Evolutionary conservation across 345 rosid species (phyloP).

Genomic region (Linum usitatissimum): DNA sequence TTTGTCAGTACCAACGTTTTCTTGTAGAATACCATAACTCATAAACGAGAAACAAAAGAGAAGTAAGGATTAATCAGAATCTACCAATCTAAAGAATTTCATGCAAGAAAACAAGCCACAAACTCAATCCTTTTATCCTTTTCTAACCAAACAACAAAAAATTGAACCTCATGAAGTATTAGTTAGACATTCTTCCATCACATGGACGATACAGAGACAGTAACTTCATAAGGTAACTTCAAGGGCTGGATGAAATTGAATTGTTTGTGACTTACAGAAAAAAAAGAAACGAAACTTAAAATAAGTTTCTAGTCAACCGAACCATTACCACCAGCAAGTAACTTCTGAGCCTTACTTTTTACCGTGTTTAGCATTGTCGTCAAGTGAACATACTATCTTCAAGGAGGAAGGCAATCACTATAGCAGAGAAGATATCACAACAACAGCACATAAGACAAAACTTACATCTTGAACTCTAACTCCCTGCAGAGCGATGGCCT

Average conservation of each 20-base stretch:
- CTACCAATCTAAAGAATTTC: too few relatives aligned
- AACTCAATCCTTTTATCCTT: neutral
- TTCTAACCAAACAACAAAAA: neutral
- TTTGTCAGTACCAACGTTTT: too few relatives aligned
- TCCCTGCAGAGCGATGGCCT: slow-evolving; percentile 77
- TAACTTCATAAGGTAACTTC: neutral
- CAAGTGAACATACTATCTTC: neutral
- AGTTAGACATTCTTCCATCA: neutral
- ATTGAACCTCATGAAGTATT: neutral
- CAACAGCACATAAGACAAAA: slow-evolving; percentile 9
- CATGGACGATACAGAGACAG: neutral
- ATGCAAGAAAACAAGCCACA: too few relatives aligned
- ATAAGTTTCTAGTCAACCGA: neutral
- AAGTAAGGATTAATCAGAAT: too few relatives aligned
- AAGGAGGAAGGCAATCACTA: neutral
- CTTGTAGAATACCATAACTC: too few relatives aligned
- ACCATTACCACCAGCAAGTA: neutral
- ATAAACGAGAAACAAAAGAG: too few relatives aligned
- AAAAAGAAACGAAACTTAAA: neutral
- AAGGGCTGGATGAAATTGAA: neutral
- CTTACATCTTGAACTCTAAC: slow-evolving; percentile 95
- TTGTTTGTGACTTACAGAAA: neutral
- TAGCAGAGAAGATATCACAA: neutral
- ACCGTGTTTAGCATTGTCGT: neutral
- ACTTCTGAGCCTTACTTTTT: neutral